Base-by-base conservation (phyloP, 1,284 basidiomycete genomes). In the Inonotus hispidus region DNA sequence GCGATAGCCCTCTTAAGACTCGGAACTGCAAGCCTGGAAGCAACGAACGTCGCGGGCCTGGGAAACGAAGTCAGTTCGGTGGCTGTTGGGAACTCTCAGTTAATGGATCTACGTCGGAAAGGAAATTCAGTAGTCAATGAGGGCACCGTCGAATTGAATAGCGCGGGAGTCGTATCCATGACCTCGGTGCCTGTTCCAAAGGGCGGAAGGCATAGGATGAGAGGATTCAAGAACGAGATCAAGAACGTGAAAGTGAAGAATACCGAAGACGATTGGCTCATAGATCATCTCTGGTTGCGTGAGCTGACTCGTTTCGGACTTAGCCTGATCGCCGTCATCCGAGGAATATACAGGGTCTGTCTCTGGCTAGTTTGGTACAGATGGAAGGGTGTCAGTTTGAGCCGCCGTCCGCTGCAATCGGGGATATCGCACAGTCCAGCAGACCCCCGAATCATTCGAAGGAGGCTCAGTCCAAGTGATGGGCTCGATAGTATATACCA, bases 11-110 rank as follows among this genome's bases (percentile, higher is more conserved):
- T 91, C 37, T 75, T 90, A 55, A 81, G 88, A 23, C 75, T 89
- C 16, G 87, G 87, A 7, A 87, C 85, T 0, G 87, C 86, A 1
- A 87, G 85, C 67, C 73, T 91, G 54, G 88, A 90, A 69, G 84
- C 85, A 0, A 89, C 87, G 0, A 83, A 82, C 56, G 77, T 87
- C 19, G 79, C 82, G 19, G 89, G 88, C 1, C 78, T 88, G 67
- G 84, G 85, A 1, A 89, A 91, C 67, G 88, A 91, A 70, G 83
- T 90, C 21, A 81, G 81, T 19, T 74, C 79, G 0, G 75, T 89
- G 38, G 66, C 75, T 49, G 73, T 76, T 27, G 64, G 74, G 57
- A 71, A 67, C 55, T 66, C 71, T 2, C 52, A 50, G n/a, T 54
- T 50, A 32, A 53, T 58, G 45, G 53, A 54, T 29, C 25, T 55